Base-by-base conservation (phyloP, 2,329 filamentous ascomycete genomes). In the Botryotinia globosa region DNA sequence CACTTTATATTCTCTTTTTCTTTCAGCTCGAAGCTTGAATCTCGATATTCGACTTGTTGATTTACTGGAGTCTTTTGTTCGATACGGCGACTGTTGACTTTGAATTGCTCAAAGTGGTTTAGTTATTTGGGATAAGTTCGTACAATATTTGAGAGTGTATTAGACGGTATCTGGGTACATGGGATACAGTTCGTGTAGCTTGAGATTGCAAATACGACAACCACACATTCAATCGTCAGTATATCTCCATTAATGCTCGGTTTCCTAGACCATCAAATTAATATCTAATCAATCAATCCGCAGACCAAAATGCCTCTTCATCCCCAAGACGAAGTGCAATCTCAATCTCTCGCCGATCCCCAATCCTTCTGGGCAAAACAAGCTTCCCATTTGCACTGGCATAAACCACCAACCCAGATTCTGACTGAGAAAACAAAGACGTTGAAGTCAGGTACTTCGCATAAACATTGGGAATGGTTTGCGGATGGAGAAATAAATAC, bases 391-490 rank as follows among this genome's bases (percentile, higher is more conserved):
- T 85, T 98, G 5, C 83, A 91, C 81, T 98, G 94, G 94, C 91
- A 97, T 82, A 91, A 89, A 79, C 86, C 88, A 71, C 94, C 94
- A 12, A 87, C 87, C 20, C 84, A 86, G 0, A 87, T 88, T 0
- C 86, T 97, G 34, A 83, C 83, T 4, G 84, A 83, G 56, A 87
- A 85, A 32, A 88, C 86, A 65, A 94, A 92, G 82, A 88, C 84
- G 12, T 84, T 96, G 6, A 82, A 85, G 70, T 87, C 83, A 75
- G 90, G 90, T 72, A 82, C 85, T n/a, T 84, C 85, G 25, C 90
- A 97, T 80, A 86, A 89, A 59, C 90, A 92, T 79, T 98, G 94
- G 94, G 88, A 89, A 75, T 98, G 95, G 95, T 98, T 97, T 77
- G 89, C 92, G 0, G 93, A 90, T 75, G 95, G 94, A 75, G 90